Evolutionary conservation across 345 rosid genomes (phyloP).

Genomic region (Eucalyptus camaldulensis): DNA sequence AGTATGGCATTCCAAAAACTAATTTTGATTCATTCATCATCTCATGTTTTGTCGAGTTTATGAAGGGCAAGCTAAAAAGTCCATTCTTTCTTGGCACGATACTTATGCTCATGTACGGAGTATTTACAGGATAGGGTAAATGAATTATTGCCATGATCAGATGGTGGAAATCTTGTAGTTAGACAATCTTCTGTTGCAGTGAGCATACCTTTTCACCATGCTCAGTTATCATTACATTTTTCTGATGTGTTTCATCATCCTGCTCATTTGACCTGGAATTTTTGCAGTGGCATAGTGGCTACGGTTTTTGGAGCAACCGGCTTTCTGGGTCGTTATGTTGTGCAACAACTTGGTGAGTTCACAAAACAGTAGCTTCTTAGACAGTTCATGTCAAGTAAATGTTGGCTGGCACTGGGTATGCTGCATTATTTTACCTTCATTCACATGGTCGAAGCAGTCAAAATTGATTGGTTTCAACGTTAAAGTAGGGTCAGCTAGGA

Average conservation of each 20-base stretch:
- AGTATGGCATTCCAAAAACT: background rate
- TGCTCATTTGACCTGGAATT: background rate
- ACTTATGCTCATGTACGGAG: background rate
- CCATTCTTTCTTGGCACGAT: background rate
- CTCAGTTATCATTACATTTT: background rate
- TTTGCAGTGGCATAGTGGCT: conserved; percentile 82
- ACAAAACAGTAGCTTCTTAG: background rate
- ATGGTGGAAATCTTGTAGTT: background rate
- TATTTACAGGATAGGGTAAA: background rate
- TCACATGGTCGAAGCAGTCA: background rate
- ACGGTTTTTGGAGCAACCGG: conserved; percentile 98
- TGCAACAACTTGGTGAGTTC: conserved; percentile 92
- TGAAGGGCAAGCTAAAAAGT: background rate
- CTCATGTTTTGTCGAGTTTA: background rate
- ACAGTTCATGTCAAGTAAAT: background rate
- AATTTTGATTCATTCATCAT: background rate
- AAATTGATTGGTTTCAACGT: background rate
- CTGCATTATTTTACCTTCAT: background rate
- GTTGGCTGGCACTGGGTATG: background rate
- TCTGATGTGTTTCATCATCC: background rate
- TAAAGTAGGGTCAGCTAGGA: background rate
- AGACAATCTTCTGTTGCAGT: background rate
- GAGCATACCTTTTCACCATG: background rate
- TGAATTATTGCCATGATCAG: background rate
- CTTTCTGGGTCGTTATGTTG: conserved; percentile 96